Evolutionary conservation across 2,329 filamentous ascomycete genomes (phyloP).

Genomic region (Exophiala bonariae): DNA sequence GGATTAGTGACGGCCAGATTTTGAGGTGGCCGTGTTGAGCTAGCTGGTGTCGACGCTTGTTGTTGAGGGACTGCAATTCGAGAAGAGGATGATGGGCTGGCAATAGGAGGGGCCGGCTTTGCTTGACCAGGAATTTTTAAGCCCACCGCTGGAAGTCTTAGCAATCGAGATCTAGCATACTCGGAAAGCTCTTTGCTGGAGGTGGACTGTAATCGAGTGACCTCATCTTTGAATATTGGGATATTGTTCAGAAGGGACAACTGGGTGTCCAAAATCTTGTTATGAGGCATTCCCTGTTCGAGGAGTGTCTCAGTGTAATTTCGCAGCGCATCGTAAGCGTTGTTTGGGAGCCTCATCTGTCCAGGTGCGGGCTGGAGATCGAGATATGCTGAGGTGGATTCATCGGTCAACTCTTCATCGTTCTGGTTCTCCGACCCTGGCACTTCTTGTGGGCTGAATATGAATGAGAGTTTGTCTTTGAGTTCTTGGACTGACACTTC

Average conservation of each 20-base stretch:
- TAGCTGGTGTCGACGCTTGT: background rate
- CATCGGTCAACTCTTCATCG: conserved; percentile 3
- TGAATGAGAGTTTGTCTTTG: conserved; percentile 52
- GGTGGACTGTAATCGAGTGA: conserved; percentile 8
- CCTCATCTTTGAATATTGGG: conserved; percentile 23
- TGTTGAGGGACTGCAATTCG: background rate
- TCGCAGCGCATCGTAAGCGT: conserved; percentile 27
- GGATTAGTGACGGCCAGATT: background rate
- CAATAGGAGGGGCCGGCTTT: background rate
- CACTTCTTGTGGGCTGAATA: conserved; percentile 34
- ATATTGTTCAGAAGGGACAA: conserved; percentile 16
- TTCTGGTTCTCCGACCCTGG: conserved; percentile 1
- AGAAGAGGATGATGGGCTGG: background rate
- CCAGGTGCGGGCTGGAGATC: conserved; percentile 20
- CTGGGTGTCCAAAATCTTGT: conserved; percentile 18
- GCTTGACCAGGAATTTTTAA: conserved; percentile 16
- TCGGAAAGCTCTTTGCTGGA: conserved; percentile 14
- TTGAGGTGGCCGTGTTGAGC: conserved; percentile 5
- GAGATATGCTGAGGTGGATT: conserved; percentile 13
- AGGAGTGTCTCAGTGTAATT: conserved; percentile 23
- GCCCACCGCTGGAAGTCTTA: conserved; percentile 20
- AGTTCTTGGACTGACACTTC: conserved; percentile 65
- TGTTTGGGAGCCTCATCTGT: conserved; percentile 26
- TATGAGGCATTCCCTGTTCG: conserved; percentile 13
- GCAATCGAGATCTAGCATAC: conserved; percentile 16